phyloP scores from a whole-genome alignment of 140 eudicot genomes.

The Anethum foeniculum region DNA sequence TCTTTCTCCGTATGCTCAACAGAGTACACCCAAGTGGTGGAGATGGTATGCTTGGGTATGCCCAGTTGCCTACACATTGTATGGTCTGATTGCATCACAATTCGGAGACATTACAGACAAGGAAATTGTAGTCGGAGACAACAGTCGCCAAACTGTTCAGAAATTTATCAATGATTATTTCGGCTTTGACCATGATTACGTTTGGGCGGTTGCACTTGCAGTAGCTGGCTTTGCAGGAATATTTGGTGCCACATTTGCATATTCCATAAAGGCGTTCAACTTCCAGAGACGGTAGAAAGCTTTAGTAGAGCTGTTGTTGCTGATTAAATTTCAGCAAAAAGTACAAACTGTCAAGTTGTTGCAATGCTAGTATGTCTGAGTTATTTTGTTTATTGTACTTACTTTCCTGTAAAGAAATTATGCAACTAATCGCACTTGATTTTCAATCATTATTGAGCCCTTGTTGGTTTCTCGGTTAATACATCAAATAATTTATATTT shows the following conservation, averaged over 20 bases:
- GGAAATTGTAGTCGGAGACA: neutral
- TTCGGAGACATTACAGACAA: constrained; percentile 1
- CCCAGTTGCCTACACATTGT: constrained; percentile 6
- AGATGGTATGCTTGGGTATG: constrained; percentile 11
- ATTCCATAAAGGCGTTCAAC: constrained; percentile 3
- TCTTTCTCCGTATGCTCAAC: neutral
- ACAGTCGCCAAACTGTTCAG: neutral
- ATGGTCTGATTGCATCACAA: constrained; percentile 10
- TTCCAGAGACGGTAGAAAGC: constrained; percentile 10
- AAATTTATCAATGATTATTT: constrained; percentile 1
- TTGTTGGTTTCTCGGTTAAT: neutral
- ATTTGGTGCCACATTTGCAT: neutral
- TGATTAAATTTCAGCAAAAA: neutral
- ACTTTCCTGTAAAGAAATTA: neutral
- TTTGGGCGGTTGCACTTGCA: neutral
- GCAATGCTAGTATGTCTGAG: neutral
- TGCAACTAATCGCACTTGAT: neutral
- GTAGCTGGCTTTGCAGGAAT: neutral
- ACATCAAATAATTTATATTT: neutral
- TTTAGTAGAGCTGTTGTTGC: neutral
- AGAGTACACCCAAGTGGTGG: constrained; percentile 7
- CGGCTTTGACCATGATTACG: constrained; percentile 4
- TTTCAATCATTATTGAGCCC: neutral
- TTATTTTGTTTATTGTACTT: neutral
- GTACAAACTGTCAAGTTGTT: neutral